Percentiles rank a stretch among this genome's conserved stretches.
These are phyloP conservation scores for Paramecium bursaria DNA, from an alignment of 73 alveolate species.

Conservation along the genomic window DNA sequence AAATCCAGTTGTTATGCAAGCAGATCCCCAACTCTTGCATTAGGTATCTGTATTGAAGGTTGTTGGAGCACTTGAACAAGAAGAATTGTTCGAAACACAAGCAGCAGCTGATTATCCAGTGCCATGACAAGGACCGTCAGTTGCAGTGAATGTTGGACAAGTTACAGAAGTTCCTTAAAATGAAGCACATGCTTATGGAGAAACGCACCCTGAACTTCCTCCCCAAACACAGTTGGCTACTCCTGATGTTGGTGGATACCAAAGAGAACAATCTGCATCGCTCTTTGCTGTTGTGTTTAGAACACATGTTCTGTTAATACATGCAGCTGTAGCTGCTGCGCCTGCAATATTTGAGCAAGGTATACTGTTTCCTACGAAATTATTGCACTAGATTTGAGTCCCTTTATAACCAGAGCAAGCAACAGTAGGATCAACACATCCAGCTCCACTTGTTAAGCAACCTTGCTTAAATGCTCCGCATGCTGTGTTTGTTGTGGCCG, in stretches of 20 bases:
- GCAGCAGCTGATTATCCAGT: background rate
- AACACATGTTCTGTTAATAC: conserved; percentile 8
- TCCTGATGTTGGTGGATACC: background rate
- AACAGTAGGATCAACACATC: conserved; percentile 34
- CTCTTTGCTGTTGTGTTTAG: background rate
- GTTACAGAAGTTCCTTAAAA: conserved; percentile 28
- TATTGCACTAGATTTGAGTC: background rate
- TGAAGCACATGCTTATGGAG: conserved; percentile 54
- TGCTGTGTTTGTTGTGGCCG: conserved; percentile 4
- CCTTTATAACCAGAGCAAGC: conserved; percentile 26
- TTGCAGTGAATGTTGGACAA: conserved; percentile 48
- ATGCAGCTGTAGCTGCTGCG: conserved; percentile 37
- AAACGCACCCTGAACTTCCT: conserved; percentile 51
- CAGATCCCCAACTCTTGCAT: conserved; percentile 12
- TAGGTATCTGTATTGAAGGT: conserved; percentile 24
- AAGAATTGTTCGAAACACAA: conserved; percentile 7
- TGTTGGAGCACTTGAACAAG: conserved; percentile 39
- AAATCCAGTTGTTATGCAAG: conserved; percentile 39
- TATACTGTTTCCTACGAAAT: background rate
- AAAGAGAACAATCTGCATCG: conserved; percentile 7
- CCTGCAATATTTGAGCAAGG: background rate
- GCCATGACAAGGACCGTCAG: conserved; percentile 46
- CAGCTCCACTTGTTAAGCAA: background rate
- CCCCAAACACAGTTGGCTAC: conserved; percentile 4
- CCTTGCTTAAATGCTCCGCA: background rate